Base-by-base conservation (phyloP, 2,329 filamentous ascomycete species). In the Beauveria sp. region DNA sequence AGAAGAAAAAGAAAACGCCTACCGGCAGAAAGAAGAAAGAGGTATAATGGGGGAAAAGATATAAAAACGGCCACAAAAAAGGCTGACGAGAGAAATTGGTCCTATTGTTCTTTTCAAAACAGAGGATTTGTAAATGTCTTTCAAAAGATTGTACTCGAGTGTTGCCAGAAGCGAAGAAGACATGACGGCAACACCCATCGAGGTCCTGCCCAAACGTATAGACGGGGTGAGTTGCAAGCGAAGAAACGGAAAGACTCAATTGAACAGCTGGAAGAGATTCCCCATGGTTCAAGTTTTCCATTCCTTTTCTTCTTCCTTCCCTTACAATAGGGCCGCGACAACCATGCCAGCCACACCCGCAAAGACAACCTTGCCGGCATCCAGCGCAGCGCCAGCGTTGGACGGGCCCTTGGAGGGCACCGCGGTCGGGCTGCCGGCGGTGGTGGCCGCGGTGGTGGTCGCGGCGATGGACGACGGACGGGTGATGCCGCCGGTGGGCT, bases 321-420 rank as follows among this genome's bases (percentile, higher is more conserved):
- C n/a, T 20, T 62, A 64, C 61, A 64, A 47, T 3, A 64, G 40
- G n/a, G 76, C 79, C 18, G 77, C 77, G 52, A 75, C 75, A n/a
- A 80, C 68, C 66, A 82, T 76, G 58, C 80, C 81, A 48, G 77
- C 77, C 51, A 82, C 67, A 56, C 78, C 81, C n/a, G 77, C 79
- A 44, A 81, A 66, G 40, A 77, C 78, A 14, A 82, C 67, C 51
- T 76, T 75, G 55, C 74, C 72, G 18, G 76, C 76, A 48, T 76
- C 73, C 47, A 83, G 70, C 24, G 74, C 73, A 26, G 72, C 69
- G n/a, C 72, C 80, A 63, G 76, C 79, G 67, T 71, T 78, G 58
- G 69, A 69, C 62, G 75, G 74, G 52, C 72, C 69, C 55, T 54
- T 59, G 50, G 57, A 9, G 51, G 73, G 69, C 37, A 69, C 66